Evolutionary conservation across 2,329 filamentous ascomycete species (phyloP).

Genomic region (Talaromyces sp.): DNA sequence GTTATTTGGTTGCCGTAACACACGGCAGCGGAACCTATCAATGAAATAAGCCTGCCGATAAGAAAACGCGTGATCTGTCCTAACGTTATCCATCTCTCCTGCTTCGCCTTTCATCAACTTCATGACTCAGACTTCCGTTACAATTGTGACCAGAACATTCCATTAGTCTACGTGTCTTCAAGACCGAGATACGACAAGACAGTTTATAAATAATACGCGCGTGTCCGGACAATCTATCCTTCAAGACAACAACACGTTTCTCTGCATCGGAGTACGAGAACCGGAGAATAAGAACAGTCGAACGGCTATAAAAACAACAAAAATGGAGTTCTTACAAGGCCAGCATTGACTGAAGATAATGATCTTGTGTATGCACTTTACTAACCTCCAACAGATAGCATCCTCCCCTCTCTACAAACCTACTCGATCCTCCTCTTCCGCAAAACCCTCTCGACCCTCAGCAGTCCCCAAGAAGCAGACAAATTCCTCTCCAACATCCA

Average conservation of each 20-base stretch:
- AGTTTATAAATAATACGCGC: not conserved
- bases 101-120: not conserved
- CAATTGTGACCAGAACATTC: not conserved
- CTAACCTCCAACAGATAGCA: slow-evolving; percentile 21
- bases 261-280: not conserved
- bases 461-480: slow-evolving; percentile 24
- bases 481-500: slow-evolving; percentile 28
- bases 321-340: slow-evolving; percentile 24
- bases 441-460: slow-evolving; percentile 12
- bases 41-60: slow-evolving; percentile 1
- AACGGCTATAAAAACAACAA: not conserved
- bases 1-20: not conserved
- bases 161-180: not conserved
- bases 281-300: not conserved
- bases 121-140: not conserved
- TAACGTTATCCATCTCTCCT: not conserved
- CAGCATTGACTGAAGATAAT: not conserved
- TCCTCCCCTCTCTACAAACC: slow-evolving; percentile 23
- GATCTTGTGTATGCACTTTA: not conserved
- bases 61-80: slow-evolving; percentile 15
- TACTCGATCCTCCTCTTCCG: slow-evolving; percentile 21
- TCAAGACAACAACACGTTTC: not conserved
- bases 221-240: not conserved
- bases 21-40: slow-evolving; percentile 1
- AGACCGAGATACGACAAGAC: not conserved